Evolutionary conservation across 352 stramenopile genomes (phyloP), one percentile per base, ranked within the genome.

Genomic region (Phytopythium delawarense): DNA sequence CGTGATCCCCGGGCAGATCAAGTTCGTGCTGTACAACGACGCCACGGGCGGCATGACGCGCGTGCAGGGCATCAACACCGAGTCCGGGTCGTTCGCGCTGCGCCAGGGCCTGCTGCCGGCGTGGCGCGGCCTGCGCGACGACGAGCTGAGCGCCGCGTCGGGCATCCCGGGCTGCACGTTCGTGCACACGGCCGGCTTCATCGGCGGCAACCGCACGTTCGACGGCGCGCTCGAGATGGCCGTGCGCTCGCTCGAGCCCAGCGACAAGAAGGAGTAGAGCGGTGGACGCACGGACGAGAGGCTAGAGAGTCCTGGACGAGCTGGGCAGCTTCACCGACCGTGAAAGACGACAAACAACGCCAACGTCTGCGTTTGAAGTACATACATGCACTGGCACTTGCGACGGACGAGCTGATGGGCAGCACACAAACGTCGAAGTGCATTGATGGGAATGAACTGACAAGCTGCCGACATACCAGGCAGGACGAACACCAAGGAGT

Each of bases 121-220:
- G 28, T 99, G 97, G 96, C 85, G 97, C 60, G 97, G 98, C 32
- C 70, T 99, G 25, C 80, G 98, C 34, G 91, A 99, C 77, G 84
- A 92, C 23, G 93, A 98, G 59, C 78, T 99, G 35, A 89, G 76
- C 34, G 63, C 67, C 11, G 66, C 95, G 13, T 70, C 86, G 2
- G 96, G 96, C 25, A 98, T 99, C 69, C 72, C 87, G 20, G 97
- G 91, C 62, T 96, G 89, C 76, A 98, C 91, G 4, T 99, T 99
- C 73, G 92, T 98, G 63, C 97, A 99, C 81, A 96, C 92, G 6
- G 92, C 89, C n/a, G 97, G 97, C 40, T 99, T 99, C 77, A 99
- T 99, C 62, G 97, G 97, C 15, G 97, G 97, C 62, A 98, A 99
- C 81, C 88, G 91, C 55, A 99, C 82, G 40, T 97, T 90, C 63